Percentiles rank a stretch among this genome's conserved stretches.
These are phyloP conservation scores for Coniferiporia sulphurascens DNA, from an alignment of 1,284 basidiomycete genomes.

Conservation along the genomic window DNA sequence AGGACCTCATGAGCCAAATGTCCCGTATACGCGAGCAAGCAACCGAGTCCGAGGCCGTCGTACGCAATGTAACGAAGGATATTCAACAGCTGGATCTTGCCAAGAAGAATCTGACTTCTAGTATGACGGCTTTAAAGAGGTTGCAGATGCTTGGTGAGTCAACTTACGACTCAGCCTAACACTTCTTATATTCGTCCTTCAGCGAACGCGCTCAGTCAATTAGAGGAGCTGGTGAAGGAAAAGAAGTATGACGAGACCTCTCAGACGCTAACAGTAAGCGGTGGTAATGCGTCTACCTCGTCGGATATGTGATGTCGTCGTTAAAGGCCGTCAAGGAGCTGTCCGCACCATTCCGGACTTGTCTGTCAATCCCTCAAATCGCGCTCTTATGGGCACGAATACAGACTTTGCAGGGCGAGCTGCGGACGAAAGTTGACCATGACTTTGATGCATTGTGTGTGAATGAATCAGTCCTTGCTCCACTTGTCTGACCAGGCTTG, in stretches of 20 bases:
- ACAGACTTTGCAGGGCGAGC: slow-evolving; percentile 71
- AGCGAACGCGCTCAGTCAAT: slow-evolving; percentile 82
- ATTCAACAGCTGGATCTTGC: slow-evolving; percentile 93
- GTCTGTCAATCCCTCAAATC: slow-evolving; percentile 70
- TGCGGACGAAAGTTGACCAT: slow-evolving; percentile 73
- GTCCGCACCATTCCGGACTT: slow-evolving; percentile 70
- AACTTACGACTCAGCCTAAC: background rate
- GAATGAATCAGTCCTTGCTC: background rate
- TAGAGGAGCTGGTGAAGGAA: slow-evolving; percentile 74
- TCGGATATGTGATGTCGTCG: slow-evolving; percentile 7
- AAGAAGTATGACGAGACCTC: slow-evolving; percentile 82
- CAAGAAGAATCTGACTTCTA: slow-evolving; percentile 87
- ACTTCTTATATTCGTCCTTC: background rate
- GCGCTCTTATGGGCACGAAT: slow-evolving; percentile 73
- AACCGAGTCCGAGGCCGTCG: slow-evolving; percentile 93
- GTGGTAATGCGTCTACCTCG: slow-evolving; percentile 4
- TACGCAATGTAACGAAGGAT: slow-evolving; percentile 93
- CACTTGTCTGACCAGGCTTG: slow-evolving; percentile 7
- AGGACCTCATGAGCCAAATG: slow-evolving; percentile 93
- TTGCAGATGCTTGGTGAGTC: slow-evolving; percentile 88
- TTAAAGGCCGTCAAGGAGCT: slow-evolving; percentile 83
- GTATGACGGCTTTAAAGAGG: slow-evolving; percentile 88
- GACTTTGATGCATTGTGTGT: slow-evolving; percentile 91
- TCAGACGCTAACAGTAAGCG: slow-evolving; percentile 67
- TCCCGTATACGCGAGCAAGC: slow-evolving; percentile 93